Base-by-base conservation (phyloP, 495 filamentous ascomycete genomes). In the Aspergillus cavernicola region DNA sequence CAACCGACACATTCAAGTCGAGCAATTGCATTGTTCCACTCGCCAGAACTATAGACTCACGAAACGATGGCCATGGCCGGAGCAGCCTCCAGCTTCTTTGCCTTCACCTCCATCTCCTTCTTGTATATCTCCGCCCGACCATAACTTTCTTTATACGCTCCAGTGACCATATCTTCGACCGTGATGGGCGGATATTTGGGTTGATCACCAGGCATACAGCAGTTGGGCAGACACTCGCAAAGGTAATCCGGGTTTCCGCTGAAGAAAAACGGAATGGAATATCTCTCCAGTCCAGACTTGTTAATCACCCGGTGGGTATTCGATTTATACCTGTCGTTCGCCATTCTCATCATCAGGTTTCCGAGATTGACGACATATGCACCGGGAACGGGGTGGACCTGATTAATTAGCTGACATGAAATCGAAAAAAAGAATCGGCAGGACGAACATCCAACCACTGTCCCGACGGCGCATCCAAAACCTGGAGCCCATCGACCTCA, bases 251-350 rank as follows among this genome's bases (percentile, higher is more conserved):
- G 71, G 52, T 85, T 79, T 3, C 80, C 77, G 32, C 73, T 75
- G 36, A 82, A 73, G 62, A 84, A 85, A 63, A 79, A 85, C 12
- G 80, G 80, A 55, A 85, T 85, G 20, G 79, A 82, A 58, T 85
- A 85, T 48, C 81, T 64, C 40, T 78, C 67, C 10, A 53, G 59
- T 4, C 71, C 65, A 0, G 64, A 64, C 50, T 78, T 78, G 26
- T 76, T 69, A 12, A 73, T 75, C 3, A 82, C 78, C 0, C 78
- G 77, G 56, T 81, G 79, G 19, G 75, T 74, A 22, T 79, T 81
- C 9, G 77, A 80, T 52, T 76, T 79, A 45, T 80, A 67, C 29
- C 70, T 72, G 59, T 82, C 79, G 60, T 83, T 83, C 20, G 76
- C 76, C 80, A 81, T 82, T 49, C 79, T 71, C 81, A 81, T 82